Evolutionary conservation across 768 basidiomycete species (phyloP), one percentile per base, ranked within the genome.

Genomic region (Dictyophora rubrovolvata): DNA sequence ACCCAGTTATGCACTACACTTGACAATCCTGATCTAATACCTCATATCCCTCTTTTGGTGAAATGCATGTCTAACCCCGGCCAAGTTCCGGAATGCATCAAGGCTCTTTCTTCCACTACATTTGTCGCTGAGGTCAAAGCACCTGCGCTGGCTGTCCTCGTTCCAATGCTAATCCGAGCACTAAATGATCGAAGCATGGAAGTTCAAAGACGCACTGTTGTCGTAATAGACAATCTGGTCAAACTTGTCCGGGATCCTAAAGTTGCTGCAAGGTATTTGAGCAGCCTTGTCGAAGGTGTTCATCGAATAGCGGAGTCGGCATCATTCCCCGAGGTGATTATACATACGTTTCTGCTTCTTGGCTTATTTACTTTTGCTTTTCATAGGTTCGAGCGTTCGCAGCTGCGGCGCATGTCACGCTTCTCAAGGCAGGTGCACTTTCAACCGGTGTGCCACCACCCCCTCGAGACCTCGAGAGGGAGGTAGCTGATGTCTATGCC

Each of bases 71-170:
- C 87, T 51, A 83, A 91, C 67, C 90, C 95, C 2, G 83, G 86
- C 61, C 79, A 89, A 28, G 93, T 96, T 16, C 83, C 93, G 5
- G 84, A 85, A 33, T 95, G 93, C 65, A 93, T 97, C 80, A 98
- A 98, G 75, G 83, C 91, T 18, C 79, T 98, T 11, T 95, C 94
- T 4, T 90, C 84, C 62, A 93, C 92, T 17, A 97, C 95, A 16
- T 98, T 97, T 64, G 95, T 98, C 60, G 89, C 94, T 55, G 95
- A 98, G 74, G 92, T 98, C 65, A 96, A 88, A 21, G 85, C 92
- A 0, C 94, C 95, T n/a, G 92, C 94, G 11, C 81, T 98, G 33
- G 95, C 95, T 16, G 93, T 98, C 63, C 83, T 98, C 58, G 92
- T 94, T 7, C 95, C 95, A 7, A 82, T 98, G 21, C 77, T 98